A percentile compares a stretch with the other conserved stretches of the same genome.
These are phyloP conservation scores for Solanum hybrid DNA, from an alignment of 305 asterid species.

Conservation along the genomic window DNA sequence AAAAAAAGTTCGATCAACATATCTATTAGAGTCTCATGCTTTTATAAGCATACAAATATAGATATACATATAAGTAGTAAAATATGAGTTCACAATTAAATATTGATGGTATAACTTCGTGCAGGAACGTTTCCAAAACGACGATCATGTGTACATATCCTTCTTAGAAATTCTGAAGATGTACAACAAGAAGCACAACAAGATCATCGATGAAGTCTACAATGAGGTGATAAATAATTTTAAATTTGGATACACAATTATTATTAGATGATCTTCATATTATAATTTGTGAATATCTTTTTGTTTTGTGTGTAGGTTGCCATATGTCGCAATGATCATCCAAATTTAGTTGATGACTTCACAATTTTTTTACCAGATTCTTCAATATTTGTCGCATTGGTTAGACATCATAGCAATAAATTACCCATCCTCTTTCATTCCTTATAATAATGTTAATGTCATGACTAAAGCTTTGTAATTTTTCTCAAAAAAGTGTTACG, in stretches of 20 bases:
- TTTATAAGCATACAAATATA: not conserved
- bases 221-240: too few species aligned
- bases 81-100: not conserved
- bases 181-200: too few species aligned
- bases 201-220: not conserved
- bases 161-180: too few species aligned
- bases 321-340: not conserved
- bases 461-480: not conserved
- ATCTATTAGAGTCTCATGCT: not conserved
- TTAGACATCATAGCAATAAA: not conserved
- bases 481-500: not conserved
- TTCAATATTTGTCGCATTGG: not conserved
- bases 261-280: too few species aligned
- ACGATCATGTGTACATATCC: too few species aligned
- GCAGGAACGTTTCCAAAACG: too few species aligned
- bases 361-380: not conserved
- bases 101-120: too few species aligned
- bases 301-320: not conserved
- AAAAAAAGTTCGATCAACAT: not conserved
- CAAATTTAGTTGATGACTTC: not conserved
- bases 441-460: not conserved
- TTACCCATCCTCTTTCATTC: not conserved
- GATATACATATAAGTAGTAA: not conserved
- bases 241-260: too few species aligned
- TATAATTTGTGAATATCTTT: too few species aligned